phyloP scores from a whole-genome alignment of 495 filamentous ascomycete genomes.

The Rhypophila decipiens region DNA sequence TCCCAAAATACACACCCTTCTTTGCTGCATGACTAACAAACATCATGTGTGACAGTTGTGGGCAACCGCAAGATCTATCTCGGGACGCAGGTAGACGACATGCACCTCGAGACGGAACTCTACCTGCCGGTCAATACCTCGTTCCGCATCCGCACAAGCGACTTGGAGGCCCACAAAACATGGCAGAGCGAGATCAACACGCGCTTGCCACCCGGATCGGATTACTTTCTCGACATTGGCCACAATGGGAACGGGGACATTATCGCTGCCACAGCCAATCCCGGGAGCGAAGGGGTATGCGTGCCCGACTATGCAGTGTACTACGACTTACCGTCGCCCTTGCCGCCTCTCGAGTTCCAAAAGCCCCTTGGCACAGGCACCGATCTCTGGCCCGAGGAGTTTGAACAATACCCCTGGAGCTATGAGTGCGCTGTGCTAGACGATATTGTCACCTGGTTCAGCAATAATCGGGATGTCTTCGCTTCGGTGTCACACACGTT shows the following conservation, averaged over 20 bases:
- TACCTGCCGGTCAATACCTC: constrained; percentile 35
- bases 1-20: too few species aligned
- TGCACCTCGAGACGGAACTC: constrained; percentile 52
- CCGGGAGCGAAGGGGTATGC: constrained; percentile 7
- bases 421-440: constrained; percentile 42
- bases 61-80: constrained; percentile 51
- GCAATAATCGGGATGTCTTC: constrained; percentile 47
- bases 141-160: constrained; percentile 46
- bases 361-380: constrained; percentile 54
- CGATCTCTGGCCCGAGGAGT: constrained; percentile 47
- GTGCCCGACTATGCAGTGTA: constrained; percentile 14
- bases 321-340: constrained; percentile 34
- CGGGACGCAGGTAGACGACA: constrained; percentile 60
- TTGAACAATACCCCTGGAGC: constrained; percentile 43
- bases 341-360: constrained; percentile 48
- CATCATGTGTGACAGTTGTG: constrained; percentile 24
- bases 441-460: constrained; percentile 45
- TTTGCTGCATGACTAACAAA: not conserved
- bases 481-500: constrained; percentile 57
- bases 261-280: constrained; percentile 28
- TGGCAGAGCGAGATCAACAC: constrained; percentile 47
- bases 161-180: constrained; percentile 41
- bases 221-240: constrained; percentile 51
- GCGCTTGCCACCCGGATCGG: constrained; percentile 49
- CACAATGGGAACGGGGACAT: constrained; percentile 61